Evolutionary conservation across 2,329 filamentous ascomycete genomes (phyloP).

Genomic region (Arthrobotrys pseudoclavata): DNA sequence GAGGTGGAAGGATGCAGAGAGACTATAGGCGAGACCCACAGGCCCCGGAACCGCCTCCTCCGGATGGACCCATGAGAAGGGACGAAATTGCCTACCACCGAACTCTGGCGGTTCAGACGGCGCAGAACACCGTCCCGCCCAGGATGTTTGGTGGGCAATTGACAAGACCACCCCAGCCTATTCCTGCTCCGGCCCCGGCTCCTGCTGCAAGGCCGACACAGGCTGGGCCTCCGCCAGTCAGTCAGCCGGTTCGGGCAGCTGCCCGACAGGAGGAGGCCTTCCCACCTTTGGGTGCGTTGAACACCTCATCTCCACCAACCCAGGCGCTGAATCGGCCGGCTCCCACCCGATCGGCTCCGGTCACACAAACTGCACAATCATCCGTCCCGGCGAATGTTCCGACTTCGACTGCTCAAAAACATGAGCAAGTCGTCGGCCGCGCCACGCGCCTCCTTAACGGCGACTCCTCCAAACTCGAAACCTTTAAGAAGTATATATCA

Average conservation of each 20-base stretch:
- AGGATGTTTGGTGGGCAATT: conserved; percentile 82
- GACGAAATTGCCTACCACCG: conserved; percentile 93
- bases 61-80: conserved; percentile 69
- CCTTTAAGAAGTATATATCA: conserved; percentile 85
- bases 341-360: conserved; percentile 3
- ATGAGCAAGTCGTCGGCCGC: conserved; percentile 86
- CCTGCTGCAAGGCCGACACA: conserved; percentile 62
- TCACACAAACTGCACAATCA: conserved; percentile 24
- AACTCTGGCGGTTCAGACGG: conserved; percentile 89
- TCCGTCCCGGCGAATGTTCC: conserved; percentile 40
- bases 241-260: conserved; percentile 31
- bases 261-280: conserved; percentile 51
- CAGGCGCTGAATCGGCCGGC: not conserved
- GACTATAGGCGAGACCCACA: conserved; percentile 84
- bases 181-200: conserved; percentile 65
- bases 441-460: conserved; percentile 84
- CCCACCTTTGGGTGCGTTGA: conserved; percentile 55
- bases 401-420: conserved; percentile 67
- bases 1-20: conserved; percentile 67
- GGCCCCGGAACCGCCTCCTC: conserved; percentile 78
- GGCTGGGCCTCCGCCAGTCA: conserved; percentile 35
- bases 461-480: conserved; percentile 78
- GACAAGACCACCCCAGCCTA: conserved; percentile 67
- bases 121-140: conserved; percentile 81
- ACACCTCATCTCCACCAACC: conserved; percentile 15